Conservation (phyloP, 2,329 filamentous ascomycete species). For the Trichophyton benhamiae region DNA sequence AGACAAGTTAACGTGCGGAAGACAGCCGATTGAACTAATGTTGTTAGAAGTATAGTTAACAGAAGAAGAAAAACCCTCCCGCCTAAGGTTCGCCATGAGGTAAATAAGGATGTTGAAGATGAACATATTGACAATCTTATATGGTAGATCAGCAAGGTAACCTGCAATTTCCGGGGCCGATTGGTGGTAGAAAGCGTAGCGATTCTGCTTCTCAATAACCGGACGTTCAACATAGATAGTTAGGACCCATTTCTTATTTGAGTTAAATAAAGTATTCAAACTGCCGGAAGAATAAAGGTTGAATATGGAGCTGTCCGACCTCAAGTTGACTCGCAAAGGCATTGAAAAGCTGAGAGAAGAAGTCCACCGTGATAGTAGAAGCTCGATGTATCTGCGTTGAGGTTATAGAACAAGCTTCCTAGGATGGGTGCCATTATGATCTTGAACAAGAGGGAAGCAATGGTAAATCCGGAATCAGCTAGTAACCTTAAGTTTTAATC, state of each 20-base stretch:
- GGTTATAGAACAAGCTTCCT: conserved; percentile 67
- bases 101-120: conserved; percentile 70
- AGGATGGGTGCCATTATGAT: conserved; percentile 65
- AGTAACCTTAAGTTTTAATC: conserved; percentile 14
- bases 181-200: conserved; percentile 81
- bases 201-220: conserved; percentile 79
- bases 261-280: conserved; percentile 11
- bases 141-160: conserved; percentile 75
- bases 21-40: conserved; percentile 70
- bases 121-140: conserved; percentile 63
- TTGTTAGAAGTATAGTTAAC: conserved; percentile 62
- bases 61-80: conserved; percentile 75
- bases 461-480: conserved; percentile 61
- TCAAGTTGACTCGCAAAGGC: conserved; percentile 71
- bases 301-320: conserved; percentile 30
- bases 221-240: conserved; percentile 79
- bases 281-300: conserved; percentile 16
- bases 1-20: conserved; percentile 70
- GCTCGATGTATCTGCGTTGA: conserved; percentile 49
- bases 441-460: conserved; percentile 56
- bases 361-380: conserved; percentile 70
- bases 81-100: conserved; percentile 72
- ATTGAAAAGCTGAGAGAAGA: conserved; percentile 79
- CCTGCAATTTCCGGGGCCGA: conserved; percentile 74
- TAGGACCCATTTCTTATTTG: conserved; percentile 51